phyloP scores from a whole-genome alignment of 2,329 filamentous ascomycete species.

The Talaromyces sp. region DNA sequence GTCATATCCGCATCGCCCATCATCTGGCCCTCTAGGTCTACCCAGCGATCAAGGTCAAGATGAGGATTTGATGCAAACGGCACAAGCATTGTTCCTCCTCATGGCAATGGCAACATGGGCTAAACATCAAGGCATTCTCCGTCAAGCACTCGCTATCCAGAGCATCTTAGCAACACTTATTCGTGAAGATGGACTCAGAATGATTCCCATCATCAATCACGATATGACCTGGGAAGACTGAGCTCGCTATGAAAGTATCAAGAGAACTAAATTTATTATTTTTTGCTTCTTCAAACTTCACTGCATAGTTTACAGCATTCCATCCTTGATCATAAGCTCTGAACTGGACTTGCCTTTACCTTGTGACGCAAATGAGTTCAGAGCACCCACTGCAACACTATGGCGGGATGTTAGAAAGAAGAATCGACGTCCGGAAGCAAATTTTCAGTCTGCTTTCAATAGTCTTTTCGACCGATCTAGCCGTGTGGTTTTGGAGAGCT shows the following conservation, averaged over 20 bases:
- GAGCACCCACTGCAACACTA: conserved; percentile 23
- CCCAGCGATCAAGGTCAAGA: conserved; percentile 20
- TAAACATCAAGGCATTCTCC: conserved; percentile 26
- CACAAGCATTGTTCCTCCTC: conserved; percentile 25
- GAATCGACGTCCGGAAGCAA: too few relatives aligned
- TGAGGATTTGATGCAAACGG: conserved; percentile 26
- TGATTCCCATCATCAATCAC: conserved; percentile 12
- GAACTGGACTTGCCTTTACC: conserved; percentile 29
- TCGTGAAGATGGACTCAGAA: conserved; percentile 27
- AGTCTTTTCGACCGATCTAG: too few relatives aligned
- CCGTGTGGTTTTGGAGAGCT: too few relatives aligned
- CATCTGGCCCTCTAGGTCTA: conserved; percentile 20
- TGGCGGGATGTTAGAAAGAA: too few relatives aligned
- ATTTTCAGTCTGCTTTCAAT: too few relatives aligned
- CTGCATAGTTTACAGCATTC: conserved; percentile 30
- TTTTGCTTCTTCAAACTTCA: conserved; percentile 33
- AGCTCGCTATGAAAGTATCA: conserved; percentile 26
- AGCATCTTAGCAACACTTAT: conserved; percentile 28
- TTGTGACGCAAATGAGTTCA: conserved; percentile 27
- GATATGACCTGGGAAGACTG: conserved; percentile 27
- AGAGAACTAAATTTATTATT: conserved; percentile 30
- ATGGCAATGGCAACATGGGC: conserved; percentile 30
- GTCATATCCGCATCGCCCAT: too few relatives aligned
- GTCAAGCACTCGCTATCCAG: conserved; percentile 29
- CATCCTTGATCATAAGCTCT: conserved; percentile 27